A percentile compares a stretch with the other conserved stretches of the same genome.
Conservation (phyloP, 108 stramenopile species). For the Stephanodiscus minutulus region DNA sequence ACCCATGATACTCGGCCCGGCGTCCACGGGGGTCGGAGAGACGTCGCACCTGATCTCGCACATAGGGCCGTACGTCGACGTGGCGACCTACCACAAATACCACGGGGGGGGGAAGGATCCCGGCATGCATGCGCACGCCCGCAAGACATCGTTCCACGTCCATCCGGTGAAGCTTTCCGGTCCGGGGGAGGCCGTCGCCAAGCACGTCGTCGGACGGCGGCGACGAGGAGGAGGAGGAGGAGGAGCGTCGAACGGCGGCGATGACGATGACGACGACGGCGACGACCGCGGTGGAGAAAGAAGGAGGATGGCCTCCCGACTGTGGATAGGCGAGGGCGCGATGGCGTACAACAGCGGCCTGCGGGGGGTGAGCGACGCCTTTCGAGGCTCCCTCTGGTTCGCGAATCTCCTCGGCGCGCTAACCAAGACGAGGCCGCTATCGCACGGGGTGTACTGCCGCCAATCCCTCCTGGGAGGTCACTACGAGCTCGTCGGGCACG, state of each 20-base stretch:
- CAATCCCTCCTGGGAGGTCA: constrained; percentile 39
- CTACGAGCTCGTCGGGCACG: constrained; percentile 40
- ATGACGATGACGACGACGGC: background rate
- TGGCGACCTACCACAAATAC: constrained; percentile 48
- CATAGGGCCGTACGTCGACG: constrained; percentile 29
- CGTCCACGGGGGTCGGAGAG: constrained; percentile 23
- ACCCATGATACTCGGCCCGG: constrained; percentile 36
- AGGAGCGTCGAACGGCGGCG: background rate
- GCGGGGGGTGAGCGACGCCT: constrained; percentile 32
- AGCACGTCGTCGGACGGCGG: constrained; percentile 15
- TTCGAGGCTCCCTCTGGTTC: constrained; percentile 38
- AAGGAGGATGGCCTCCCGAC: constrained; percentile 3
- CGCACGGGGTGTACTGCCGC: constrained; percentile 41
- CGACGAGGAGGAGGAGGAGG: no score
- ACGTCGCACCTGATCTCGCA: constrained; percentile 8
- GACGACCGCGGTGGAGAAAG: no score
- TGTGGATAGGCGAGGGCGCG: constrained; percentile 46
- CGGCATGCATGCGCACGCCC: constrained; percentile 1
- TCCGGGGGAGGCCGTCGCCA: constrained; percentile 22
- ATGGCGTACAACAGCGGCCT: constrained; percentile 45
- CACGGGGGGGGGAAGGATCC: constrained; percentile 40
- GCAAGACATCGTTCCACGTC: constrained; percentile 9
- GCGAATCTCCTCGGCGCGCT: constrained; percentile 36
- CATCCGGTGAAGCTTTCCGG: constrained; percentile 22
- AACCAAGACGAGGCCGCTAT: constrained; percentile 27